Conservation (phyloP, 1,284 basidiomycete genomes). For the Sporisorium reilianum region DNA sequence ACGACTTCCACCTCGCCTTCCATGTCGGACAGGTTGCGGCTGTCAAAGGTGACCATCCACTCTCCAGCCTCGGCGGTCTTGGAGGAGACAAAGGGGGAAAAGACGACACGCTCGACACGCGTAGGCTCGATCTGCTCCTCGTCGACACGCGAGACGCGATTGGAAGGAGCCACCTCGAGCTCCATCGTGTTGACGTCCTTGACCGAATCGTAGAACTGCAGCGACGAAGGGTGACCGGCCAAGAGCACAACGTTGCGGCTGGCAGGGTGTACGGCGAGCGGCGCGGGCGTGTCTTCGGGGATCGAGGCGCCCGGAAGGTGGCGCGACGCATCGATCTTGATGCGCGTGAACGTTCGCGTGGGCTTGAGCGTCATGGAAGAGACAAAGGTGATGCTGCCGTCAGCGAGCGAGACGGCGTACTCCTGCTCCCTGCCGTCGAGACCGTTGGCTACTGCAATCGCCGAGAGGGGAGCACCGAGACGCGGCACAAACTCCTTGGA, state of each 20-base stretch:
- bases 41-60: conserved; percentile 95
- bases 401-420: conserved; percentile 84
- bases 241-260: conserved; percentile 76
- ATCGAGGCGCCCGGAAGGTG: conserved; percentile 31
- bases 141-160: conserved; percentile 86
- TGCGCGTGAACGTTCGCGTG: conserved; percentile 80
- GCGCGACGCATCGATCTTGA: conserved; percentile 74
- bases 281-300: conserved; percentile 32
- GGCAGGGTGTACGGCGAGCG: conserved; percentile 61
- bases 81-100: conserved; percentile 72
- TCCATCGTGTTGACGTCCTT: conserved; percentile 83
- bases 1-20: conserved; percentile 72
- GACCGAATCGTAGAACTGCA: conserved; percentile 87
- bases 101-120: conserved; percentile 78
- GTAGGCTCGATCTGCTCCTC: conserved; percentile 83
- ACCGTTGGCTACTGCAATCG: conserved; percentile 75
- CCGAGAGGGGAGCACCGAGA: conserved; percentile 83
- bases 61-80: conserved; percentile 65
- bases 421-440: conserved; percentile 77
- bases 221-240: conserved; percentile 91
- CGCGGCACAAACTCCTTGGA: conserved; percentile 81
- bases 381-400: conserved; percentile 85
- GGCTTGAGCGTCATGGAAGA: conserved; percentile 80
- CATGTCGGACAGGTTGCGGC: conserved; percentile 70
- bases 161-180: conserved; percentile 92